These are phyloP conservation scores for Globisporangium okanoganense DNA, from an alignment of 352 stramenopile genomes.

Conservation along the genomic window DNA sequence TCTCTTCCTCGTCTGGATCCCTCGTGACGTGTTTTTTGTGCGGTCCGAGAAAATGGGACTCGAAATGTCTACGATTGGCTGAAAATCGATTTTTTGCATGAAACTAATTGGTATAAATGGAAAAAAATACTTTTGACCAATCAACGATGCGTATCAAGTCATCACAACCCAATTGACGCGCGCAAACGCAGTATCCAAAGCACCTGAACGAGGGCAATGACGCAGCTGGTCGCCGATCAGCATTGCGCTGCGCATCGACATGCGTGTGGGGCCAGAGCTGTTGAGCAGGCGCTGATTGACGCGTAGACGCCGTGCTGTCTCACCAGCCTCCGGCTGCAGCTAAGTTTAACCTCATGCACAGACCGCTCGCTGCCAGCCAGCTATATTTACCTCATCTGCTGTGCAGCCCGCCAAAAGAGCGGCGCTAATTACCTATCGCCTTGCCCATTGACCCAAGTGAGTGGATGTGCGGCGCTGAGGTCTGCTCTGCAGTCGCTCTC, in stretches of 20 bases:
- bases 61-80: background rate
- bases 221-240: background rate
- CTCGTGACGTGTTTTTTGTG: background rate
- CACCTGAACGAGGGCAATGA: constrained; percentile 1
- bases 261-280: background rate
- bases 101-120: background rate
- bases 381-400: background rate
- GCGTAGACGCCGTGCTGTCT: background rate
- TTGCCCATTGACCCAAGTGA: background rate
- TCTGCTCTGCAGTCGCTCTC: background rate
- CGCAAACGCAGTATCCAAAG: background rate
- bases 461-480: background rate
- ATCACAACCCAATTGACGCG: constrained; percentile 1
- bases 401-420: background rate
- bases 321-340: background rate
- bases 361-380: background rate
- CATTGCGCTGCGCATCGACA: no score
- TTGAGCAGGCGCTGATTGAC: background rate
- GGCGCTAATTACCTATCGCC: background rate
- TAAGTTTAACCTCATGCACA: background rate
- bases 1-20: background rate
- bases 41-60: background rate
- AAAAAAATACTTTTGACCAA: background rate
- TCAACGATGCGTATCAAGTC: constrained; percentile 2
- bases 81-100: background rate